Base-by-base conservation (phyloP, 306 rosid genomes). In the Betula pendula region DNA sequence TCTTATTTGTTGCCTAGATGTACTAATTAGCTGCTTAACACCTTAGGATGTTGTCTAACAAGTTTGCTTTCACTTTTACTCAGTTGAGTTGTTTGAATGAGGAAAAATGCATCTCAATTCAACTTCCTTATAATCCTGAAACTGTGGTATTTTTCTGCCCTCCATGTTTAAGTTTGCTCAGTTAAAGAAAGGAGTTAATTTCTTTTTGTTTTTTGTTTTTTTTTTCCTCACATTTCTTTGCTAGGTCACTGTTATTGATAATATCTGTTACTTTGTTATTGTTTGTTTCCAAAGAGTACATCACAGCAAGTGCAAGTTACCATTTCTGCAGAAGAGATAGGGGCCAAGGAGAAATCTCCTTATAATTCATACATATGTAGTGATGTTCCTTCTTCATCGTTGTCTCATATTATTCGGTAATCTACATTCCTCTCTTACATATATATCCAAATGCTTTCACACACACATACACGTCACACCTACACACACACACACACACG, bases 251-350 rank as follows among this genome's bases (percentile, higher is more conserved):
- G 53, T 72, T 80, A 50, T 75, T 86, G 76, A 87, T 63, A 33
- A 71, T 56, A 60, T 48, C 71, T 76, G 68, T 77, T 69, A 75
- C 65, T 58, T 73, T 79, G 59, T 27, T 25, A 60, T 77, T 56
- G 63, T 69, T 55, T 85, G 80, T 69, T 74, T 80, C 71, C 53
- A 35, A 72, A 88, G 97, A 65, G 72, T 75, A 58, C 66, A 29
- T 74, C 82, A 67, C 92, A 80, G 82, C 82, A 75, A 45, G 63
- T 92, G 58, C 90, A 86, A 73, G 84, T 91, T 73, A 86, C 81
- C 62, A 75, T 88, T 75, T 82, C 82, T 79, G 92, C 96, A 16
- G 88, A 92, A 85, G 90, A 88, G 84, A 78, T 82, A 25, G 92
- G 88, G 53, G 91, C 90, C 44, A 88, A 76, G 87, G 88, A 86